These are phyloP conservation scores for Monosporozyma solicola DNA, from an alignment of 805 yeast species.

Conservation along the genomic window DNA sequence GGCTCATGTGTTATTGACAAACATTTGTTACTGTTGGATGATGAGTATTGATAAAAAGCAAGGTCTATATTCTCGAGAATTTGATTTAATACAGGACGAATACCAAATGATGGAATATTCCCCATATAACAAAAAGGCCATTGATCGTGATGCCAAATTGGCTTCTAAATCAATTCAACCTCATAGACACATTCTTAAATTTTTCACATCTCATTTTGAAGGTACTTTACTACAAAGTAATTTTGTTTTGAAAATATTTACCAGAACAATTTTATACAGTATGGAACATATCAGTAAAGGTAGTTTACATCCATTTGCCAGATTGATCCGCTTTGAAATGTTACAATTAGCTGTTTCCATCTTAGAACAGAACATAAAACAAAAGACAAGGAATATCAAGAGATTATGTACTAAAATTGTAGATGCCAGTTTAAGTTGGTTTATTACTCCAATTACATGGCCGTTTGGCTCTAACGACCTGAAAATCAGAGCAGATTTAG, in stretches of 20 bases:
- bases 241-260: constrained; percentile 60
- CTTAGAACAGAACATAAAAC: constrained; percentile 44
- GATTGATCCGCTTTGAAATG: constrained; percentile 66
- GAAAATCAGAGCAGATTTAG: constrained; percentile 60
- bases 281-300: constrained; percentile 45
- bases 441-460: constrained; percentile 47
- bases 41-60: constrained; percentile 44
- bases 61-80: constrained; percentile 55
- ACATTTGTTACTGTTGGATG: constrained; percentile 64
- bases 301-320: constrained; percentile 74
- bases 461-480: constrained; percentile 82
- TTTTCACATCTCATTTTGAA: constrained; percentile 70
- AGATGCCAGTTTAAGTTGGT: constrained; percentile 74
- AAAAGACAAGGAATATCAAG: constrained; percentile 38
- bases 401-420: constrained; percentile 41
- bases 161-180: constrained; percentile 50
- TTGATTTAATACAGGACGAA: constrained; percentile 53
- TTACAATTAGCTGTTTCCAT: constrained; percentile 60
- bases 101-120: constrained; percentile 76
- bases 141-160: constrained; percentile 42
- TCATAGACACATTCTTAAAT: constrained; percentile 57
- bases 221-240: constrained; percentile 66
- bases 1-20: constrained; percentile 54
- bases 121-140: constrained; percentile 62
- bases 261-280: constrained; percentile 49